These are phyloP conservation scores for Aspergillus pseudoglaucus DNA, from an alignment of 2,329 filamentous ascomycete species.

Conservation along the genomic window DNA sequence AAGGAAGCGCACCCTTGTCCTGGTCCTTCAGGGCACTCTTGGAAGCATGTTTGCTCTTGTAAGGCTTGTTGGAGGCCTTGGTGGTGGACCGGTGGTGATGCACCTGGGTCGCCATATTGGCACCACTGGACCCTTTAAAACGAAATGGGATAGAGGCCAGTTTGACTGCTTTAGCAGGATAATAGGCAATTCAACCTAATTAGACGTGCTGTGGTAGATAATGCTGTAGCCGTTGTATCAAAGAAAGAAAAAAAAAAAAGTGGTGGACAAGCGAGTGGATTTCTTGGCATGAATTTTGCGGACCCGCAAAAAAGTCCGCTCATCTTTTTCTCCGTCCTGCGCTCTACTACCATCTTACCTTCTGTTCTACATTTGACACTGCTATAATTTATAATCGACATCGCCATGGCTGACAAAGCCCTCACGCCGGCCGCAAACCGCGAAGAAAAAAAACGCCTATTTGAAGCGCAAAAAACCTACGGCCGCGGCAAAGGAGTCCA, in stretches of 20 bases:
- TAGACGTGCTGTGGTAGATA: neutral
- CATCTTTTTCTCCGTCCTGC: conserved; percentile 12
- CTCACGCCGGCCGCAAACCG: conserved; percentile 28
- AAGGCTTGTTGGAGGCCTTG: conserved; percentile 79
- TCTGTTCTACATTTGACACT: conserved; percentile 3
- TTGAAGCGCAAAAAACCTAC: conserved; percentile 65
- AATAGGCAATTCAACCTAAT: neutral
- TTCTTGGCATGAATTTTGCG: conserved; percentile 34
- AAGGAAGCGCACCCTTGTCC: conserved; percentile 60
- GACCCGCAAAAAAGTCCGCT: conserved; percentile 10
- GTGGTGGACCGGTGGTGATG: conserved; percentile 89
- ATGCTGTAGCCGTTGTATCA: neutral
- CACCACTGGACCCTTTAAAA: conserved; percentile 64
- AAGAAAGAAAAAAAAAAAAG: conserved; percentile 7
- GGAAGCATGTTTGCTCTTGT: conserved; percentile 85
- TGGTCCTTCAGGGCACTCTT: conserved; percentile 81
- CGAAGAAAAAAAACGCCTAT: conserved; percentile 34
- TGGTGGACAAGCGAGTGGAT: conserved; percentile 31
- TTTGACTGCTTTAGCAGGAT: conserved; percentile 8
- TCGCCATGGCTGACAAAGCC: conserved; percentile 28
- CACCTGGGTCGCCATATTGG: conserved; percentile 65
- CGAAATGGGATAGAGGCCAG: conserved; percentile 65
- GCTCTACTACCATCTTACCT: neutral
- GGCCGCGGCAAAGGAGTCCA: conserved; percentile 74
- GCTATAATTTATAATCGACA: conserved; percentile 4